phyloP scores from a whole-genome alignment of 106 monocot species.

The Dendrobium catenatum region DNA sequence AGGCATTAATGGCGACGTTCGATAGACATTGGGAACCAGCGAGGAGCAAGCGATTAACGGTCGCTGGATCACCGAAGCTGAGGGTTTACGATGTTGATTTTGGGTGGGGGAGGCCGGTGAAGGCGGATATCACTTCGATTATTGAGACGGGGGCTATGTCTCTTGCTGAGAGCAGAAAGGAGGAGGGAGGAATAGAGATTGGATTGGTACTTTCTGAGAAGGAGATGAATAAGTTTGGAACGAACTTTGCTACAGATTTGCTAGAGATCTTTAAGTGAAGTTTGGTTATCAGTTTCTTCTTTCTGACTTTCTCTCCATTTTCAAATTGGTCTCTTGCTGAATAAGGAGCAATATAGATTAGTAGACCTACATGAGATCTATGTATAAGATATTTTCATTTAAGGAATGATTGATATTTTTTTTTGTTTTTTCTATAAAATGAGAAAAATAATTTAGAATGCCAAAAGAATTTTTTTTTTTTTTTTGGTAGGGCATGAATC shows the following conservation, averaged over 20 bases:
- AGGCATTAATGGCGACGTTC: background rate
- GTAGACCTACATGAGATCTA: no score
- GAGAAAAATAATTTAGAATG: no score
- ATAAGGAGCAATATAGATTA: no score
- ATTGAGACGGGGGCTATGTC: constrained; percentile 3
- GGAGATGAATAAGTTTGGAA: constrained; percentile 1
- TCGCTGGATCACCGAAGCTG: constrained; percentile 15
- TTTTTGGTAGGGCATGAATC: no score
- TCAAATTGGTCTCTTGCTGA: no score
- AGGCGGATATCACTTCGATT: constrained; percentile 12
- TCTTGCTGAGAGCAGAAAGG: constrained; percentile 9
- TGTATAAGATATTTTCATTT: no score
- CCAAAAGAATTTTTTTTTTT: no score
- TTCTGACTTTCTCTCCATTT: no score
- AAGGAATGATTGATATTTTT: no score
- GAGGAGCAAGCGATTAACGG: background rate
- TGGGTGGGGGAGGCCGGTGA: constrained; percentile 16
- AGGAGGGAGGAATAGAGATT: constrained; percentile 8
- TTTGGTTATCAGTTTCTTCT: no score
- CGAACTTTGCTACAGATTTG: background rate
- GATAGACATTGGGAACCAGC: background rate
- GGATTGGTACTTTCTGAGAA: constrained; percentile 5
- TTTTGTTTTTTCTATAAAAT: no score
- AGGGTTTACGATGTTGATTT: constrained; percentile 19
- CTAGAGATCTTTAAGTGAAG: background rate